Percentiles rank a stretch among this genome's conserved stretches.
phyloP scores from a whole-genome alignment of 2,329 filamentous ascomycete genomes.

The Fusarium austroafricanum region DNA sequence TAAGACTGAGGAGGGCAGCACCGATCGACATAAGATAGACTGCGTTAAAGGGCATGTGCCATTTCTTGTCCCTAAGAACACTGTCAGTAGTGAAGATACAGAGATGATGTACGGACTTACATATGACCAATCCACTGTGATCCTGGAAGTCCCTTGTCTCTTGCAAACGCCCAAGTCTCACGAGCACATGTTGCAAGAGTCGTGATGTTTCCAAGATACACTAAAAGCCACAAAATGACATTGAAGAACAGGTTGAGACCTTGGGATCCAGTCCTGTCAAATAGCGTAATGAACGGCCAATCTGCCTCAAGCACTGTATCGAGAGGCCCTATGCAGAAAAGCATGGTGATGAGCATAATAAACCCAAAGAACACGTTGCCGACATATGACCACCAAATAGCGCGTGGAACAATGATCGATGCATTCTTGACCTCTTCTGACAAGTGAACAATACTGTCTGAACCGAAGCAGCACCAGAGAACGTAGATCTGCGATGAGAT shows the following conservation, averaged over 20 bases:
- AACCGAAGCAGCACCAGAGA: conserved; percentile 29
- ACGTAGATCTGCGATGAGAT: conserved; percentile 29
- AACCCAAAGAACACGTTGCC: conserved; percentile 25
- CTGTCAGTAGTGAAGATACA: fast-evolving
- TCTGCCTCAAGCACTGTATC: conserved; percentile 12
- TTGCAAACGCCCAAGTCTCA: conserved; percentile 22
- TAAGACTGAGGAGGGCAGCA: conserved; percentile 18
- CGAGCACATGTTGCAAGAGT: conserved; percentile 30
- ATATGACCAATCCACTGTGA: conserved; percentile 27
- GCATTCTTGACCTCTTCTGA: conserved; percentile 26
- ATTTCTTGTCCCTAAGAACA: conserved; percentile 13
- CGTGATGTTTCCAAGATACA: conserved; percentile 24
- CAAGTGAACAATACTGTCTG: conserved; percentile 27
- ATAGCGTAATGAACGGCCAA: conserved; percentile 21
- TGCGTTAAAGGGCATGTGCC: conserved; percentile 30
- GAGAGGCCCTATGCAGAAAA: conserved; percentile 29
- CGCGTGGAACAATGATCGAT: conserved; percentile 5
- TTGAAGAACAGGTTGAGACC: conserved; percentile 24
- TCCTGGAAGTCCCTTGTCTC: conserved; percentile 25
- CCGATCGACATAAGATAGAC: conserved; percentile 31
- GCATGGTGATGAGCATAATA: conserved; percentile 32
- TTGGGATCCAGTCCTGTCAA: conserved; percentile 20
- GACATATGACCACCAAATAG: conserved; percentile 26
- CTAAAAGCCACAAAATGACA: conserved; percentile 21
- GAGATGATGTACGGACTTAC: not conserved